phyloP scores from a whole-genome alignment of 257 asterid genomes.

The Capsicum rhomboideum region DNA sequence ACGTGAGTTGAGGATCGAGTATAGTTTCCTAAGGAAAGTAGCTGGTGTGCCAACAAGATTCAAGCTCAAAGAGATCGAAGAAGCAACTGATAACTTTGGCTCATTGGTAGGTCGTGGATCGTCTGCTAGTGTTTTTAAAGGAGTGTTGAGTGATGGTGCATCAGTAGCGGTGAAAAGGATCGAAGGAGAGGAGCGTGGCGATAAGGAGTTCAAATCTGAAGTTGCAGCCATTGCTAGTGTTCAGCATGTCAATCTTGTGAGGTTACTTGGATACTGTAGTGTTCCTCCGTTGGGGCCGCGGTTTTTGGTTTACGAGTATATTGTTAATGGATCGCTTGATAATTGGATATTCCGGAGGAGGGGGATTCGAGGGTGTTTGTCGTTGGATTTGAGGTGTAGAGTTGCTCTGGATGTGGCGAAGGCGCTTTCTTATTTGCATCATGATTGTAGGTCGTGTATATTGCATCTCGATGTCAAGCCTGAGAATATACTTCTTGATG shows the following conservation, averaged over 20 bases:
- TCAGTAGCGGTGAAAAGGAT: slow-evolving; percentile 63
- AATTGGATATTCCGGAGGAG: slow-evolving; percentile 52
- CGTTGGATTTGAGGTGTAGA: slow-evolving; percentile 53
- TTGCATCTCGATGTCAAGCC: slow-evolving; percentile 77
- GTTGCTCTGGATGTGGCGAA: slow-evolving; percentile 60
- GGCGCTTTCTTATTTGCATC: slow-evolving; percentile 66
- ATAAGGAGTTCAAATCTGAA: slow-evolving; percentile 57
- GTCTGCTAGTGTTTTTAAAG: slow-evolving; percentile 60
- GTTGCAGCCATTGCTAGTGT: slow-evolving; percentile 75
- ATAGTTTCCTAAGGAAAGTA: slow-evolving; percentile 74
- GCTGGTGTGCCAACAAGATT: slow-evolving; percentile 73
- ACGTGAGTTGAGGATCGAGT: slow-evolving; percentile 65
- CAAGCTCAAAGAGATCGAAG: slow-evolving; percentile 59
- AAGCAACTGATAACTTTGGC: slow-evolving; percentile 57
- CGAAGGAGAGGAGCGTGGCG: slow-evolving; percentile 64
- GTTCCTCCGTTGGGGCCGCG: slow-evolving; percentile 41
- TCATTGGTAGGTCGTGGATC: slow-evolving; percentile 53
- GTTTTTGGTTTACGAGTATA: slow-evolving; percentile 48
- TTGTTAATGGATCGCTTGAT: slow-evolving; percentile 53
- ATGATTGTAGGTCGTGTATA: slow-evolving; percentile 68
- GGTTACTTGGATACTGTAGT: slow-evolving; percentile 55
- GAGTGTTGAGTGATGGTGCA: slow-evolving; percentile 52
- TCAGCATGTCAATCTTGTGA: slow-evolving; percentile 73
- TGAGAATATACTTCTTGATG: slow-evolving; percentile 58
- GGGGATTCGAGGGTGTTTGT: slow-evolving; percentile 31